These are phyloP conservation scores for Debaryomyces hansenii DNA, from an alignment of 805 yeast species.

Conservation along the genomic window DNA sequence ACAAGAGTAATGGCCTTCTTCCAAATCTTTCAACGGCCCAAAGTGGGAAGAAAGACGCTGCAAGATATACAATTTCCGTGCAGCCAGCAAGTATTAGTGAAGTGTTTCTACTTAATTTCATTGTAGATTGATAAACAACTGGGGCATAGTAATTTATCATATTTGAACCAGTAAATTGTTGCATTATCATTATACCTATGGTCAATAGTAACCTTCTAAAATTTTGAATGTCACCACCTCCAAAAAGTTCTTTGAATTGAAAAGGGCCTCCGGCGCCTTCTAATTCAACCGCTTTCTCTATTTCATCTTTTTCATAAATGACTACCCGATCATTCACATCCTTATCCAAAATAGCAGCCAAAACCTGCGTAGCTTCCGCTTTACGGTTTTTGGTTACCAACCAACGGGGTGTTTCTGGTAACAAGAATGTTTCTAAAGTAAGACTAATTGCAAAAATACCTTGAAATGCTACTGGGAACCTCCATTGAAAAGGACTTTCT, in stretches of 20 bases:
- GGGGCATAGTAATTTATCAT: slow-evolving; percentile 26
- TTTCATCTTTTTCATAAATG: slow-evolving; percentile 27
- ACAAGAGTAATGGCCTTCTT: slow-evolving; percentile 19
- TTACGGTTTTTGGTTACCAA: slow-evolving; percentile 47
- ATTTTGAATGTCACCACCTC: slow-evolving; percentile 32
- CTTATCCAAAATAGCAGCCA: slow-evolving; percentile 39
- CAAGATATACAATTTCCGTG: slow-evolving; percentile 26
- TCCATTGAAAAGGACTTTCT: slow-evolving; percentile 28
- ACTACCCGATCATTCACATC: slow-evolving; percentile 20
- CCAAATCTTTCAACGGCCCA: slow-evolving; percentile 28
- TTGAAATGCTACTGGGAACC: slow-evolving; percentile 35
- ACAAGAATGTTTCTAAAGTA: slow-evolving; percentile 9
- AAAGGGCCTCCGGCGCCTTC: slow-evolving; percentile 8
- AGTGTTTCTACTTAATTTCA: slow-evolving; percentile 17
- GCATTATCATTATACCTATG: slow-evolving; percentile 16
- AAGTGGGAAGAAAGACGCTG: slow-evolving; percentile 25
- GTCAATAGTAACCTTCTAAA: slow-evolving; percentile 27
- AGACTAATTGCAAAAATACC: slow-evolving; percentile 19
- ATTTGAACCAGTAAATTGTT: slow-evolving; percentile 24
- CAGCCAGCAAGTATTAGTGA: slow-evolving; percentile 28
- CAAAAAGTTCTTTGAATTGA: slow-evolving; percentile 21
- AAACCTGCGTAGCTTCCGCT: slow-evolving; percentile 47
- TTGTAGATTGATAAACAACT: slow-evolving; percentile 20
- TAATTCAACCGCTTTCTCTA: slow-evolving; percentile 4
- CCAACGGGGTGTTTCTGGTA: slow-evolving; percentile 53